A percentile compares a stretch with the other conserved stretches of the same genome.
Evolutionary conservation across 2,329 filamentous ascomycete species (phyloP).

Genomic region (Colletotrichum liriopes): DNA sequence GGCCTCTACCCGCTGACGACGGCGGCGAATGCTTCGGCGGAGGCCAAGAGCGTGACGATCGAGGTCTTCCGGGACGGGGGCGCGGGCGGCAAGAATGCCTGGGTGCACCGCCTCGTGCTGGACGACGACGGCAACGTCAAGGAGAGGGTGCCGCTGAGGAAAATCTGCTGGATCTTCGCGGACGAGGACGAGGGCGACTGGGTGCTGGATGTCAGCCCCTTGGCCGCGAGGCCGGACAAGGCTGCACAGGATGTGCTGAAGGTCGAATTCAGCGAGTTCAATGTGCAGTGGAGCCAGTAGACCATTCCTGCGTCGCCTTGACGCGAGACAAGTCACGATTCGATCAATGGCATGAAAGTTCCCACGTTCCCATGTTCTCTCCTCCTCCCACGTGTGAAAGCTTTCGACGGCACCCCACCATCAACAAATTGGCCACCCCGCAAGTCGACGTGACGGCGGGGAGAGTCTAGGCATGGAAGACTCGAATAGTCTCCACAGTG

Average conservation of each 20-base stretch:
- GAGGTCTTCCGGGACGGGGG: conserved; percentile 65
- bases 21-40: conserved; percentile 1
- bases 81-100: conserved; percentile 72
- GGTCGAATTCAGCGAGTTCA: conserved; percentile 73
- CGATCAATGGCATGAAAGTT: background rate
- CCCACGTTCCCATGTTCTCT: background rate
- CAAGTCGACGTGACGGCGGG: no score
- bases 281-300: conserved; percentile 62
- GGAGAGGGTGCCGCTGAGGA: conserved; percentile 74
- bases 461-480: no score
- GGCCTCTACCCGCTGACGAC: conserved; percentile 69
- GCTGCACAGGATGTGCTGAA: conserved; percentile 64
- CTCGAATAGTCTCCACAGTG: no score
- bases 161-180: conserved; percentile 80
- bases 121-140: conserved; percentile 51
- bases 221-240: conserved; percentile 76
- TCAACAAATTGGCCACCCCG: no score
- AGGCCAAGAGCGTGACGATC: conserved; percentile 55
- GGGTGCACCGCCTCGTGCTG: conserved; percentile 76
- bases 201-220: conserved; percentile 76
- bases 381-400: no score
- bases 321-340: background rate
- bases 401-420: no score
- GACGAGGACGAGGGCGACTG: conserved; percentile 64
- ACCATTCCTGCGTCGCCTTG: no score